These are phyloP conservation scores for Colletotrichum tamarilloi DNA, from an alignment of 2,329 filamentous ascomycete genomes.

Conservation along the genomic window DNA sequence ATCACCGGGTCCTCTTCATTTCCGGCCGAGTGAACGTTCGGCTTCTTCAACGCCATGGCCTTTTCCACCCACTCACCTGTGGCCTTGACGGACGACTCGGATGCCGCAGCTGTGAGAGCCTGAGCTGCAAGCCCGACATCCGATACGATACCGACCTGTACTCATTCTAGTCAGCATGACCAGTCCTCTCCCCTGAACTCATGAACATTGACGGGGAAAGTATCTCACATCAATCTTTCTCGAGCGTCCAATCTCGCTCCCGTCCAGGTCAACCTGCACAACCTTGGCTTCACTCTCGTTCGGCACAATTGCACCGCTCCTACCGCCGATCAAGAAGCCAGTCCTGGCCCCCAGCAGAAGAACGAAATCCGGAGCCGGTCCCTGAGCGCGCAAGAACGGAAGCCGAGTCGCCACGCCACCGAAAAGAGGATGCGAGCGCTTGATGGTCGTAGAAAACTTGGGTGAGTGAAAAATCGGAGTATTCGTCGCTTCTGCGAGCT, in stretches of 20 bases:
- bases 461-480: slow-evolving; percentile 20
- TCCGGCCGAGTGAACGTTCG: background rate
- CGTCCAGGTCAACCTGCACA: slow-evolving; percentile 17
- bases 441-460: slow-evolving; percentile 14
- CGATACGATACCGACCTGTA: slow-evolving; percentile 7
- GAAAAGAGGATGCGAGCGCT: background rate
- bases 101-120: background rate
- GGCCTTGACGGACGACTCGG: background rate
- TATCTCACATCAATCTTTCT: slow-evolving; percentile 12
- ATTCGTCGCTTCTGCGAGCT: slow-evolving; percentile 4
- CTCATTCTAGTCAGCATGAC: background rate
- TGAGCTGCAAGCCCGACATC: slow-evolving; percentile 9
- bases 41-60: background rate
- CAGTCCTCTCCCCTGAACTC: too few species aligned
- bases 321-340: slow-evolving; percentile 11
- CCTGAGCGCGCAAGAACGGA: background rate
- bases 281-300: slow-evolving; percentile 12
- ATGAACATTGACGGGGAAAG: too few species aligned
- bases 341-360: slow-evolving; percentile 16
- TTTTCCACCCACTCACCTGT: background rate
- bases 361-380: slow-evolving; percentile 17
- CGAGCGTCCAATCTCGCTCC: slow-evolving; percentile 17
- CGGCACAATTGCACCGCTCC: slow-evolving; percentile 10
- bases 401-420: slow-evolving; percentile 9
- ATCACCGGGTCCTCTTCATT: background rate